Conservation (phyloP, 1,284 basidiomycete species). For the Tilletia caries region DNA sequence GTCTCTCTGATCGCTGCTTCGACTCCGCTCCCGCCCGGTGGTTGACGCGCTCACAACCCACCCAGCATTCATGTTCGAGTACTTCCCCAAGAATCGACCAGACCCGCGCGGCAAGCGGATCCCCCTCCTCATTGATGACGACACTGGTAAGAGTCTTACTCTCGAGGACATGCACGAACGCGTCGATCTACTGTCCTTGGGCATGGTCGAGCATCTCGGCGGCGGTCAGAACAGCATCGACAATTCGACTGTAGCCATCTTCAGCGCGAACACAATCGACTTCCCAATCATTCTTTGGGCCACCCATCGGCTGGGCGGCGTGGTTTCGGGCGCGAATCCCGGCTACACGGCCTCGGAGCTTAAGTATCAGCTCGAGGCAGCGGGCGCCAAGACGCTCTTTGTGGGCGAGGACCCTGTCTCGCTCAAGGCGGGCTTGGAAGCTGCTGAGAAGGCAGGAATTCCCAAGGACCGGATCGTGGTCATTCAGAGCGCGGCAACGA, state of each 20-base stretch:
- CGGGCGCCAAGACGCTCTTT: constrained; percentile 64
- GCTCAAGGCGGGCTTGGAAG: constrained; percentile 60
- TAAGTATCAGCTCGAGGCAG: constrained; percentile 55
- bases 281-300: constrained; percentile 73
- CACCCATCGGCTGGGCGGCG: constrained; percentile 67
- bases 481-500: constrained; percentile 28
- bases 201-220: constrained; percentile 16
- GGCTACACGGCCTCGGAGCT: constrained; percentile 68
- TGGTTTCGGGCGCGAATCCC: constrained; percentile 71
- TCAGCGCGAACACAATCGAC: constrained; percentile 56
- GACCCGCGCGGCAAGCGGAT: constrained; percentile 34
- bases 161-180: constrained; percentile 35
- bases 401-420: constrained; percentile 58
- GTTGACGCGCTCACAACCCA: neutral
- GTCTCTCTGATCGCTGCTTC: neutral
- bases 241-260: constrained; percentile 31
- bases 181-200: constrained; percentile 29
- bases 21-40: no score
- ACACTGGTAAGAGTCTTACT: constrained; percentile 30
- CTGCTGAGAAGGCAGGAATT: constrained; percentile 61
- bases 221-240: constrained; percentile 14
- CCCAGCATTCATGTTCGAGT: constrained; percentile 30
- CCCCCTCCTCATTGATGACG: constrained; percentile 40
- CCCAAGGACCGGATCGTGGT: constrained; percentile 54
- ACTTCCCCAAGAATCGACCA: constrained; percentile 34